Percentiles rank a stretch among this genome's conserved stretches.
Evolutionary conservation across 164 flowering plant species (phyloP).

Genomic region (Amborella trichopoda): DNA sequence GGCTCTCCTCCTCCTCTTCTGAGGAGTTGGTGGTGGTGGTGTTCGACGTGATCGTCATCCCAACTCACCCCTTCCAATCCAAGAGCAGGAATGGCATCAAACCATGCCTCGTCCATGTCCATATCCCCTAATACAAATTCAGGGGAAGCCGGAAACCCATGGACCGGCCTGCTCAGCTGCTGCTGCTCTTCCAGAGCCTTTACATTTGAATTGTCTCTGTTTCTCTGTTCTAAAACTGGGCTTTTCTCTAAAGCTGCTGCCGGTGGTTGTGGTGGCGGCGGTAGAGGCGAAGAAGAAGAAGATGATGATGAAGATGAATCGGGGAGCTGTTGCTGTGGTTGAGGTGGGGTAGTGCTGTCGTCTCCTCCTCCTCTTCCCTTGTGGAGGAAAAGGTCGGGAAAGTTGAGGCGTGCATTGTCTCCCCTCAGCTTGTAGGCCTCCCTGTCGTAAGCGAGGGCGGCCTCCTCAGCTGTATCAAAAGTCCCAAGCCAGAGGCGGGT

Average conservation of each 20-base stretch:
- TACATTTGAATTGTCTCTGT: background rate
- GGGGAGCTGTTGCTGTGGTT: constrained; percentile 9
- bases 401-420: constrained; percentile 80
- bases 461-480: constrained; percentile 92
- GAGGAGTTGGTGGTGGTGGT: no score
- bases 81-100: constrained; percentile 54
- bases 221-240: constrained; percentile 1
- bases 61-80: no score
- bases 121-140: constrained; percentile 60
- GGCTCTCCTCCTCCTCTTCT: no score
- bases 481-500: constrained; percentile 98
- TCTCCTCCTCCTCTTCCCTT: constrained; percentile 13
- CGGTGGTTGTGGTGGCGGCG: background rate
- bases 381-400: constrained; percentile 65
- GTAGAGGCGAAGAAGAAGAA: constrained; percentile 13
- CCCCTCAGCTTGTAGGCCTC: constrained; percentile 86
- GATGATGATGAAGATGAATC: constrained; percentile 8
- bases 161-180: constrained; percentile 7
- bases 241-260: constrained; percentile 1
- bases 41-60: no score
- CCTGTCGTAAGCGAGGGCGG: constrained; percentile 86
- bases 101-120: constrained; percentile 61
- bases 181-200: background rate
- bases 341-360: no score
- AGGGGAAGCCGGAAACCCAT: constrained; percentile 13